Conservation (phyloP, 2,329 filamentous ascomycete species). For the Fusarium luffae region DNA sequence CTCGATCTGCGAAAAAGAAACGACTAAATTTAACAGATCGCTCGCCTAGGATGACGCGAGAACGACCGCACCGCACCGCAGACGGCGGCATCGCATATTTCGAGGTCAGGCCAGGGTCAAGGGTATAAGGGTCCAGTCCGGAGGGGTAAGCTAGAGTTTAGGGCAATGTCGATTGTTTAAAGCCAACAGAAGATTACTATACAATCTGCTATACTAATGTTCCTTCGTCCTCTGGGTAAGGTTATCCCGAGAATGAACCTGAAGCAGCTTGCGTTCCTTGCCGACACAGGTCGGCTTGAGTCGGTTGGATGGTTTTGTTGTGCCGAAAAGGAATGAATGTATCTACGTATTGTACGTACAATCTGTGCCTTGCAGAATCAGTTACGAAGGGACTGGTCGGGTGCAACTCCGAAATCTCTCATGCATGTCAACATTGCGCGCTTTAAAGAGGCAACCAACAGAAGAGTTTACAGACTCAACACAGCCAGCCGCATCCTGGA, state of each 20-base stretch:
- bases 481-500: constrained; percentile 32
- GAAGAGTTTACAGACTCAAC: constrained; percentile 4
- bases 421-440: constrained; percentile 37
- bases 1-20: constrained; percentile 34
- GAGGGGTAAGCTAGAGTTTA: constrained; percentile 10
- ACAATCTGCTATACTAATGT: neutral
- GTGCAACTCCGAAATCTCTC: constrained; percentile 16
- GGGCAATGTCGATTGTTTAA: constrained; percentile 11
- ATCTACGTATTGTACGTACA: neutral
- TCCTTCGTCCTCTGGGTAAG: neutral
- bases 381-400: constrained; percentile 6
- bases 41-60: constrained; percentile 30
- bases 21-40: constrained; percentile 28
- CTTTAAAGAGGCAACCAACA: constrained; percentile 34
- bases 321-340: neutral
- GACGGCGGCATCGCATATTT: constrained; percentile 15
- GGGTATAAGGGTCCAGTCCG: constrained; percentile 9
- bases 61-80: constrained; percentile 1
- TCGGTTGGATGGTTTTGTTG: constrained; percentile 3
- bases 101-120: neutral
- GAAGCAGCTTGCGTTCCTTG: neutral
- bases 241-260: constrained; percentile 6
- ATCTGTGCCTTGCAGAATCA: constrained; percentile 38
- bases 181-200: constrained; percentile 25
- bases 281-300: constrained; percentile 22